Evolutionary conservation across 208 protist genomes (phyloP).

Genomic region (Crithidia brevicula): DNA sequence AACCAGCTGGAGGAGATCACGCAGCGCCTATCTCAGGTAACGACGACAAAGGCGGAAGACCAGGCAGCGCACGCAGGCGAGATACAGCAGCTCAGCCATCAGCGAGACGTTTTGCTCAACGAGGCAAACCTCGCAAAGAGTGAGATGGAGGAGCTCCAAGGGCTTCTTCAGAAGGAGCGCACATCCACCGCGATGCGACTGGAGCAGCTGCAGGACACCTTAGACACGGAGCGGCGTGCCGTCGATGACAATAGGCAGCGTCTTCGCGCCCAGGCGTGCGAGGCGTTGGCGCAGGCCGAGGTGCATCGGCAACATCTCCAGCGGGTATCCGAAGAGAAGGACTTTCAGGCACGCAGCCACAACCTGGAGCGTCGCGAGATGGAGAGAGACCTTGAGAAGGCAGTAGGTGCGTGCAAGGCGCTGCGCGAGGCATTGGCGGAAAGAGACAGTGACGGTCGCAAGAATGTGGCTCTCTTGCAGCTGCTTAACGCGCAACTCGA

Average conservation of each 20-base stretch:
- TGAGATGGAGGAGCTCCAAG: slow-evolving; percentile 52
- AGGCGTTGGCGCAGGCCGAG: slow-evolving; percentile 41
- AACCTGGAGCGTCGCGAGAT: slow-evolving; percentile 46
- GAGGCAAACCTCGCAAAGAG: slow-evolving; percentile 51
- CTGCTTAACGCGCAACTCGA: slow-evolving; percentile 84
- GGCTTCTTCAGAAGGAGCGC: slow-evolving; percentile 40
- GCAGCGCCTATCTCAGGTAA: slow-evolving; percentile 49
- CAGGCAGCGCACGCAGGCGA: slow-evolving; percentile 45
- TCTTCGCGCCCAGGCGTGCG: slow-evolving; percentile 39
- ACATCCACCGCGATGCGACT: slow-evolving; percentile 38
- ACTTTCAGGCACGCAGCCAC: slow-evolving; percentile 50
- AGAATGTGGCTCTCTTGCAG: slow-evolving; percentile 88
- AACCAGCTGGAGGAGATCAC: slow-evolving; percentile 58
- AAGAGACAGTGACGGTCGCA: slow-evolving; percentile 77
- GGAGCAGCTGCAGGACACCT: slow-evolving; percentile 43
- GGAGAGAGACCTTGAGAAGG: slow-evolving; percentile 80
- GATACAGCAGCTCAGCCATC: slow-evolving; percentile 53
- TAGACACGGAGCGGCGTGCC: slow-evolving; percentile 36
- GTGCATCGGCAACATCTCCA: slow-evolving; percentile 55
- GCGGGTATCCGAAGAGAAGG: slow-evolving; percentile 40
- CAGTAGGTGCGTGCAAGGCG: slow-evolving; percentile 63
- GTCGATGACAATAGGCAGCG: slow-evolving; percentile 43
- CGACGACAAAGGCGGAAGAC: slow-evolving; percentile 42
- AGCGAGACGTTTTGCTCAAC: slow-evolving; percentile 74
- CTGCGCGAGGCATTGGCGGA: slow-evolving; percentile 76